A percentile compares a stretch with the other conserved stretches of the same genome.
Conservation (phyloP, 352 stramenopile genomes). For the Thalassiosira ordinaria region DNA sequence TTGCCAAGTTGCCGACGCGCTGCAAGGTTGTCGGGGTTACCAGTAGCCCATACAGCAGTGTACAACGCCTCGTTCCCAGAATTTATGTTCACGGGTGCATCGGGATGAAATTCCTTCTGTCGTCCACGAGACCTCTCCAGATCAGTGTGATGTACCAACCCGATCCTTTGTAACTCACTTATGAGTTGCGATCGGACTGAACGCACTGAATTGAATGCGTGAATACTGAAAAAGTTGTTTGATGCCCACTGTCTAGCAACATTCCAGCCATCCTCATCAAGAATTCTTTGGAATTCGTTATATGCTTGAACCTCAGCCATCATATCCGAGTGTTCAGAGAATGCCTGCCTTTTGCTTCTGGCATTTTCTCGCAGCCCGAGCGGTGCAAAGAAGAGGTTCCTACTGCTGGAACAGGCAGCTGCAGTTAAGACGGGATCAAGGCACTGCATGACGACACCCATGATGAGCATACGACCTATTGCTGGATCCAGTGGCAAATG, state of each 20-base stretch:
- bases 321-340: slow-evolving; percentile 29
- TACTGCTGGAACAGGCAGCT: slow-evolving; percentile 39
- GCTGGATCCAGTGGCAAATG: slow-evolving; percentile 40
- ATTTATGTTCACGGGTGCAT: slow-evolving; percentile 32
- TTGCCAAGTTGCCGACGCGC: slow-evolving; percentile 23
- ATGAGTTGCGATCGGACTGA: slow-evolving; percentile 31
- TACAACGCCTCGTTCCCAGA: slow-evolving; percentile 16
- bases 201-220: slow-evolving; percentile 23
- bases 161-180: slow-evolving; percentile 28
- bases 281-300: slow-evolving; percentile 20
- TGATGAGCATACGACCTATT: slow-evolving; percentile 29
- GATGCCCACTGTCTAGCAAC: slow-evolving; percentile 17
- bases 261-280: slow-evolving; percentile 15
- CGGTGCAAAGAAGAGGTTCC: slow-evolving; percentile 31
- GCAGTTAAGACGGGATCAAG: slow-evolving; percentile 39
- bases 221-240: slow-evolving; percentile 37
- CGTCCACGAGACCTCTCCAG: slow-evolving; percentile 12
- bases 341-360: slow-evolving; percentile 10
- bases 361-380: slow-evolving; percentile 18
- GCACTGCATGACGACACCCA: slow-evolving; percentile 35
- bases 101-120: slow-evolving; percentile 6
- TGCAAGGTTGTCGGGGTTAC: slow-evolving; percentile 34
- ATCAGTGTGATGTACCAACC: slow-evolving; percentile 20
- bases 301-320: slow-evolving; percentile 31
- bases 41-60: slow-evolving; percentile 23